Evolutionary conservation across 345 rosid species (phyloP), one percentile per base, ranked within the genome.

Genomic region (Eucalyptus curtisii): DNA sequence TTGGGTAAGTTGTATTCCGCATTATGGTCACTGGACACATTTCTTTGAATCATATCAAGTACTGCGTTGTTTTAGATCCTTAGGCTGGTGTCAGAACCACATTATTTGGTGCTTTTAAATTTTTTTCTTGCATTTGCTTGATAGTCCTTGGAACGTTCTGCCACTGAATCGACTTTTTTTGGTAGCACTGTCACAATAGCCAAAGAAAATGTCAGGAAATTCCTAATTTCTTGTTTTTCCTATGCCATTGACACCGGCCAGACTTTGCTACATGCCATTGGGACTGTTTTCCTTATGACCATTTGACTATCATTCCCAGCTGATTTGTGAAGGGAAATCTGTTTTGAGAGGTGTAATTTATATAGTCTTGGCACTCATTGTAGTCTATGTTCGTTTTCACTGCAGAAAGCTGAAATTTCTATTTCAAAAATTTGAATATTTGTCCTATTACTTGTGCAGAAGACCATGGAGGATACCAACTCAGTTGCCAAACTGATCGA

Each of bases 401-500:
- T 37, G 82, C 82, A 37, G 47, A 76, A 37, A 76, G 82, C 82
- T 76, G 47, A 47, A 37, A 76, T 76, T 37, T 76, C 82, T 76
- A 76, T 19, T 19, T 76, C 27, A 37, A 52, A 37, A 25, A 25
- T 82, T 85, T 52, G 33, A 45, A 87, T 55, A 25, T 27, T n/a
- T 64, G 52, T 45, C 66, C 31, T 33, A 3, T 87, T n/a, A 57
- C 49, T 30, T 87, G 59, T 87, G 87, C 86, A 87, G 79, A 55
- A 89, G 45, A 71, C 89, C 82, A 98, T 98, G 99, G 99, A 98
- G 91, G 95, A 92, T 92, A 90, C 94, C 19, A 92, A 84, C 61
- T 95, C 97, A 50, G 98, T 95, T 92, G 96, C 95, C 79, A 92
- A 92, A 40, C 97, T 98, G 49, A 95, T 98, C 86, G 99, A 94